These are phyloP conservation scores for Arachis stenosperma DNA, from an alignment of 306 rosid genomes.

Conservation along the genomic window DNA sequence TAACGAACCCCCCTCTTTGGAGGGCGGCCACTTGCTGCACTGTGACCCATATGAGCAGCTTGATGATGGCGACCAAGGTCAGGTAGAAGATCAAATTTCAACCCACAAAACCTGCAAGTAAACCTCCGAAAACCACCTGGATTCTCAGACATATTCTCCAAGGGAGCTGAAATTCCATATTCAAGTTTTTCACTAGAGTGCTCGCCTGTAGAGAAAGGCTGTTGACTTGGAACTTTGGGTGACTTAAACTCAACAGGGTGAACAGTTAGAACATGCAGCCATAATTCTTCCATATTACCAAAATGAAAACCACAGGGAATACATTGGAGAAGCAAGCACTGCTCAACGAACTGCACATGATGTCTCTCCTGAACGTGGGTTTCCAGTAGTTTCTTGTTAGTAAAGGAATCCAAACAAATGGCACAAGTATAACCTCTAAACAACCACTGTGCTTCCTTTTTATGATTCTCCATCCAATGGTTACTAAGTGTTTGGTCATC, in stretches of 20 bases:
- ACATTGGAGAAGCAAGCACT: conserved; percentile 86
- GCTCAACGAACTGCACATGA: conserved; percentile 69
- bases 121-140: conserved; percentile 56
- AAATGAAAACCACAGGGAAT: conserved; percentile 86
- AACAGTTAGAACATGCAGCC: conserved; percentile 72
- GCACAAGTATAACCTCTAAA: conserved; percentile 90
- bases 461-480: conserved; percentile 89
- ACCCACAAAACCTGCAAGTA: conserved; percentile 77
- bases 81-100: conserved; percentile 82
- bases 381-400: conserved; percentile 71
- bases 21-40: conserved; percentile 50
- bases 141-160: conserved; percentile 54
- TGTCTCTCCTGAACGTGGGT: conserved; percentile 85
- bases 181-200: conserved; percentile 52
- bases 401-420: conserved; percentile 80
- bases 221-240: conserved; percentile 51
- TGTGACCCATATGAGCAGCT: conserved; percentile 86
- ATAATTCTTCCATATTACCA: conserved; percentile 71
- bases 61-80: conserved; percentile 94
- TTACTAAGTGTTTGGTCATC: conserved; percentile 66
- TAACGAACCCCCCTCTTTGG: conserved; percentile 65
- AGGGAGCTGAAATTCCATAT: conserved; percentile 51
- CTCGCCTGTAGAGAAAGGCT: conserved; percentile 45
- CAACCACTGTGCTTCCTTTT: conserved; percentile 84
- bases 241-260: conserved; percentile 64